phyloP scores from a whole-genome alignment of 306 rosid genomes.

The Parietaria judaica region DNA sequence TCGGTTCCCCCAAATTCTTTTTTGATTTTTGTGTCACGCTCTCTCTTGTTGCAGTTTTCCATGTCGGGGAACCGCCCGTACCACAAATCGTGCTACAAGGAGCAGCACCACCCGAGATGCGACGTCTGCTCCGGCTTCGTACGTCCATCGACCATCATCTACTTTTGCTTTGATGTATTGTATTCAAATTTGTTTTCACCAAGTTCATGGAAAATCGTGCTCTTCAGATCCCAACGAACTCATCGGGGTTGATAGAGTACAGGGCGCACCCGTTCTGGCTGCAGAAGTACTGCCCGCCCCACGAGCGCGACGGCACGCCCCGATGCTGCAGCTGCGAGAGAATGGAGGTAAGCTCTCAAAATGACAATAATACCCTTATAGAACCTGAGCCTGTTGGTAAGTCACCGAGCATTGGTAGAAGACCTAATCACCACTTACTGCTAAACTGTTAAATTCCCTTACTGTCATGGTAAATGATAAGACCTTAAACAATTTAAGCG shows the following conservation, averaged over 20 bases:
- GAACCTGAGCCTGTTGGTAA: no score
- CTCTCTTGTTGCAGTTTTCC: conserved; percentile 54
- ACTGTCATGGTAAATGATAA: no score
- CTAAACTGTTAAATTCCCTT: no score
- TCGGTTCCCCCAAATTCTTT: conserved; percentile 2
- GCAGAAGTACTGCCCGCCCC: conserved; percentile 93
- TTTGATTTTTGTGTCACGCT: not conserved
- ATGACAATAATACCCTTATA: no score
- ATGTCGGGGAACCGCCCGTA: conserved; percentile 68
- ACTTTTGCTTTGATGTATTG: not conserved
- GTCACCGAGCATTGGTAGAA: no score
- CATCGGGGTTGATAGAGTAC: conserved; percentile 83
- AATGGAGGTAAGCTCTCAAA: conserved; percentile 70
- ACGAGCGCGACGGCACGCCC: conserved; percentile 87
- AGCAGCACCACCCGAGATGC: conserved; percentile 86
- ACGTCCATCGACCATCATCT: conserved; percentile 19
- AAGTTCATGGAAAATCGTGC: no score
- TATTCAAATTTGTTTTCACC: not conserved
- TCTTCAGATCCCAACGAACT: conserved; percentile 80
- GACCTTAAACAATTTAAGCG: no score
- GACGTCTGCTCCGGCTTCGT: conserved; percentile 86
- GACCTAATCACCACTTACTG: no score
- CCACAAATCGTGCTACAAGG: conserved; percentile 88
- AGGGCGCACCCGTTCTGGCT: conserved; percentile 97
- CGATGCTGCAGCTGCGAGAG: conserved; percentile 99